Evolutionary conservation across 176 grass and related monocot genomes (phyloP).

Genomic region (Melocanna baccifera): DNA sequence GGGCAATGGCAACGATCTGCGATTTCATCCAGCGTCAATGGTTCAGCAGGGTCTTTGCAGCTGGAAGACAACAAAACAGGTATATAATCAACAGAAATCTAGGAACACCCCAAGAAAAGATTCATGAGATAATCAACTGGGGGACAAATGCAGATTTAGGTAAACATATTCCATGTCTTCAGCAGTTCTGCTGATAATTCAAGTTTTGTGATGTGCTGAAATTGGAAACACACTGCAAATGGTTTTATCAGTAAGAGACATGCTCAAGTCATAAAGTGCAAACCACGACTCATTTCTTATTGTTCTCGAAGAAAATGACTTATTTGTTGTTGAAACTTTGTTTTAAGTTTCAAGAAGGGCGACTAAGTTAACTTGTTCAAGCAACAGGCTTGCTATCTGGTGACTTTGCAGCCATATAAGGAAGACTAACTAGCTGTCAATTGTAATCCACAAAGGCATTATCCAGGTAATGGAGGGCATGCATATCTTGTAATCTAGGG

Average conservation of each 20-base stretch:
- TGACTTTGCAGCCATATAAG: not conserved
- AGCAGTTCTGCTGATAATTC: not conserved
- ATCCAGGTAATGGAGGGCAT: not conserved
- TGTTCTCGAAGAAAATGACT: not conserved
- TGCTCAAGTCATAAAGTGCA: constrained; percentile 1
- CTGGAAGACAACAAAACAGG: constrained; percentile 53
- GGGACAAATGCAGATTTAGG: not conserved
- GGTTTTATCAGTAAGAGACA: not conserved
- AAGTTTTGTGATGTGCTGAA: not conserved
- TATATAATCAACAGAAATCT: not conserved
- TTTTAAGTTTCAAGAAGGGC: not conserved
- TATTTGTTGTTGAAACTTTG: not conserved
- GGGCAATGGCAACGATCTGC: constrained; percentile 80
- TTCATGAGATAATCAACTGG: constrained; percentile 11
- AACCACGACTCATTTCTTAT: not conserved
- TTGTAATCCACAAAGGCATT: not conserved
- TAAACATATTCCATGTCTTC: not conserved
- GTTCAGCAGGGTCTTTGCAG: constrained; percentile 81
- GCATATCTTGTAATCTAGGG: not conserved
- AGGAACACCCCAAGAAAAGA: not conserved
- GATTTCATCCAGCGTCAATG: constrained; percentile 81
- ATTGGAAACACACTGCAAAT: not conserved
- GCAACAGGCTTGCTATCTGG: not conserved
- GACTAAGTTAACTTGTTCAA: not conserved
- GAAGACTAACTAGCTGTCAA: not conserved